Base-by-base conservation (phyloP, 345 rosid genomes). In the Firmiana major region DNA sequence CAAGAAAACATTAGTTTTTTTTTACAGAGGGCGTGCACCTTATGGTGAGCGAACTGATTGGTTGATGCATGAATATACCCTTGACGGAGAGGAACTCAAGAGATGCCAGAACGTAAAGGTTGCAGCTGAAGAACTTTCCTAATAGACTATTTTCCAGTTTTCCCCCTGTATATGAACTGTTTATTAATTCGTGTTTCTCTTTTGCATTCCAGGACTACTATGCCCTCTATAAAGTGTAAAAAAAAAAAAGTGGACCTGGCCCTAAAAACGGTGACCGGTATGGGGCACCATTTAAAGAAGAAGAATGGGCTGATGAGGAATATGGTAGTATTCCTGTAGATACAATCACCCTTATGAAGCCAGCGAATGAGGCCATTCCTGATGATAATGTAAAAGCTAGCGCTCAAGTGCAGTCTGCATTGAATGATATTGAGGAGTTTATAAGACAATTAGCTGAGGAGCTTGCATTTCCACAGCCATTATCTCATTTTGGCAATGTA, bases 201-300 rank as follows among this genome's bases (percentile, higher is more conserved):
- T 21, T 63, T 31, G 15, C 19, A 58, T 81, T 73, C 76, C 34
- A 89, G 88, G 94, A 89, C 57, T 88, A 85, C 82, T 95, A 79
- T 82, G 95, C 90, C 63, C 93, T 95, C 75, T 91, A 90, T 79
- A 95, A 95, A 85, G 83, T 88, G 73, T 95, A 40, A 77, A 95
- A 93, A 79, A 95, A 93, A 79, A 95, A 95, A 67, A 95, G 98
- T 76, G 99, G 99, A 63, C 87, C 94, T 83, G 98, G 99, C 78
- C 99, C 99, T 7, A 93, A 95, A 83, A 93, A 95, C 19, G 99
- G 99, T 74, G 98, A 89, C 84, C 98, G 93, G 63, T 95, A 95
- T 75, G 97, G 99, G 24, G 99, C 99, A 43, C 97, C 94, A 10
- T 95, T 95, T 74, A 80, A 80, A 73, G 99, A 95, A 80, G 98